Percentiles rank a stretch among this genome's conserved stretches.
Evolutionary conservation across 805 yeast genomes (phyloP).

Genomic region (Debaryomyces maramus): DNA sequence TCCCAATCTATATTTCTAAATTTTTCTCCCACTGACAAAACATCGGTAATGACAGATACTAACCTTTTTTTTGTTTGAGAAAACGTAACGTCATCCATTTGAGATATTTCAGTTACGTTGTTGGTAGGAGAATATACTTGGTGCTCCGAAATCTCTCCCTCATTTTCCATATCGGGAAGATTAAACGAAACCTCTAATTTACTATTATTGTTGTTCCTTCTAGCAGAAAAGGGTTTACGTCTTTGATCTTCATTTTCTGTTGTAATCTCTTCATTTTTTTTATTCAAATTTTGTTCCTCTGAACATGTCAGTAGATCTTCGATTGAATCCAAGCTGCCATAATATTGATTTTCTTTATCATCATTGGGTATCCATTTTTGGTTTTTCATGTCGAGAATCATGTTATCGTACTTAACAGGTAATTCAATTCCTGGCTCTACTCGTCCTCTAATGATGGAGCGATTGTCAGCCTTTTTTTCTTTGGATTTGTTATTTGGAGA

Average conservation of each 20-base stretch:
- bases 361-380: constrained; percentile 28
- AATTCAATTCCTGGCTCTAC: constrained; percentile 34
- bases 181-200: constrained; percentile 43
- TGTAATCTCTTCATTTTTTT: not conserved
- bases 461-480: constrained; percentile 5
- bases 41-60: constrained; percentile 47
- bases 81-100: constrained; percentile 46
- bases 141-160: constrained; percentile 6
- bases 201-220: constrained; percentile 9
- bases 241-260: not conserved
- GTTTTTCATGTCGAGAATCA: constrained; percentile 32
- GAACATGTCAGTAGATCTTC: constrained; percentile 31
- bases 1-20: constrained; percentile 45
- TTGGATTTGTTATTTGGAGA: constrained; percentile 2
- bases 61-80: constrained; percentile 45
- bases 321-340: constrained; percentile 37
- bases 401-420: constrained; percentile 36
- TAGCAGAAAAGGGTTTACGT: not conserved
- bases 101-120: constrained; percentile 45
- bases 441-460: constrained; percentile 24
- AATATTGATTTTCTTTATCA: constrained; percentile 16
- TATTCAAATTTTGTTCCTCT: constrained; percentile 7
- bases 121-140: constrained; percentile 13
- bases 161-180: constrained; percentile 25
- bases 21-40: constrained; percentile 31